These are phyloP conservation scores for Apiotrichum siamense DNA, from an alignment of 1,284 basidiomycete species.

Conservation along the genomic window DNA sequence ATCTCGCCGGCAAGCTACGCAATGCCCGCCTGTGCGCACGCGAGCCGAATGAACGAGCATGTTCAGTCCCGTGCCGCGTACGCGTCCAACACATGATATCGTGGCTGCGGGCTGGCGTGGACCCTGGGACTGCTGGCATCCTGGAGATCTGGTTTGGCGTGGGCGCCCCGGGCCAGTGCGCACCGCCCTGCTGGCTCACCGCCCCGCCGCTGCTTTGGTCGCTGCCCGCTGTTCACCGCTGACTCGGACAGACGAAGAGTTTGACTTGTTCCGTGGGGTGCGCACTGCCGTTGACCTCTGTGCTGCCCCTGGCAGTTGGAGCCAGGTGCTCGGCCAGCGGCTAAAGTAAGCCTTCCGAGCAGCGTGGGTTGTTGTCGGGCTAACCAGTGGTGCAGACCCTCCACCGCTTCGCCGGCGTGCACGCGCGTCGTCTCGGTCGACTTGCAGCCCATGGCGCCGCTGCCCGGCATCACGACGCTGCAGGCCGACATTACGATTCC, in stretches of 20 bases:
- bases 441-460: slow-evolving; percentile 56
- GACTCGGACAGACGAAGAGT: slow-evolving; percentile 50
- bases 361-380: background rate
- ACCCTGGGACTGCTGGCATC: no score
- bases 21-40: no score
- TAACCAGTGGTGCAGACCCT: background rate
- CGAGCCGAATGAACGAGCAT: no score
- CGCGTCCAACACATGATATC: no score
- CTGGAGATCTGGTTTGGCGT: no score
- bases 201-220: background rate
- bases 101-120: no score
- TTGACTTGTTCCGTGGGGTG: slow-evolving; percentile 49
- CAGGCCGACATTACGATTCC: slow-evolving; percentile 55
- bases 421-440: slow-evolving; percentile 54
- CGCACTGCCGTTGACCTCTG: slow-evolving; percentile 54
- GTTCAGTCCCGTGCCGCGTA: no score
- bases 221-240: background rate
- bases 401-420: background rate
- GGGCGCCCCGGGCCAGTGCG: no score
- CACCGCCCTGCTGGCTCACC: no score
- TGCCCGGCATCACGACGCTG: slow-evolving; percentile 52
- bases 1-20: no score
- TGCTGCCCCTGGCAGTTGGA: slow-evolving; percentile 54
- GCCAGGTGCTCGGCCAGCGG: slow-evolving; percentile 40
- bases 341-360: slow-evolving; percentile 33